Conservation (phyloP, 164 flowering plant species). For the Saururus chinensis region DNA sequence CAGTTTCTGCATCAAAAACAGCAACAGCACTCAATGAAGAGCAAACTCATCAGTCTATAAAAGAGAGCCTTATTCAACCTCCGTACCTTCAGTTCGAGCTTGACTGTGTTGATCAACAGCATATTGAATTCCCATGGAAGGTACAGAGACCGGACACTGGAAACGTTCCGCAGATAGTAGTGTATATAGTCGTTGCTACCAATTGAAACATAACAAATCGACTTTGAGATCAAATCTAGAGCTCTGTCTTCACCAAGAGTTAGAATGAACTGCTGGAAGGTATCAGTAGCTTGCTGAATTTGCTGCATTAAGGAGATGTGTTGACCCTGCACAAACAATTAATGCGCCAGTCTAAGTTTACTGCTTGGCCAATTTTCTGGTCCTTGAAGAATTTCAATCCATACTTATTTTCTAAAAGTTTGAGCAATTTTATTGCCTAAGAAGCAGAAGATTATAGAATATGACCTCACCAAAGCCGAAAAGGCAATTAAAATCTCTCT, state of each 20-base stretch:
- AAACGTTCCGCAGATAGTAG: conserved; percentile 64
- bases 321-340: conserved; percentile 44
- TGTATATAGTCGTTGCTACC: conserved; percentile 83
- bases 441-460: no score
- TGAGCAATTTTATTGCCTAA: no score
- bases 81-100: conserved; percentile 59
- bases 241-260: conserved; percentile 62
- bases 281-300: conserved; percentile 72
- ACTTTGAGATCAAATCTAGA: conserved; percentile 39
- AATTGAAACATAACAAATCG: conserved; percentile 69
- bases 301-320: conserved; percentile 70
- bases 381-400: not conserved
- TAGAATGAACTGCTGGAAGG: conserved; percentile 52
- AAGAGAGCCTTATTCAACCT: not conserved
- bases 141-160: conserved; percentile 55
- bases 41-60: not conserved
- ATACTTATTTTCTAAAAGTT: no score
- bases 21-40: not conserved
- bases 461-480: no score
- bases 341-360: not conserved
- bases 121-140: conserved; percentile 78
- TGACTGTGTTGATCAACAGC: conserved; percentile 44
- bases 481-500: no score
- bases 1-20: conserved; percentile 40
- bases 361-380: not conserved